Base-by-base conservation (phyloP, 1,284 basidiomycete species). In the Veloporphyrellus conicus region DNA sequence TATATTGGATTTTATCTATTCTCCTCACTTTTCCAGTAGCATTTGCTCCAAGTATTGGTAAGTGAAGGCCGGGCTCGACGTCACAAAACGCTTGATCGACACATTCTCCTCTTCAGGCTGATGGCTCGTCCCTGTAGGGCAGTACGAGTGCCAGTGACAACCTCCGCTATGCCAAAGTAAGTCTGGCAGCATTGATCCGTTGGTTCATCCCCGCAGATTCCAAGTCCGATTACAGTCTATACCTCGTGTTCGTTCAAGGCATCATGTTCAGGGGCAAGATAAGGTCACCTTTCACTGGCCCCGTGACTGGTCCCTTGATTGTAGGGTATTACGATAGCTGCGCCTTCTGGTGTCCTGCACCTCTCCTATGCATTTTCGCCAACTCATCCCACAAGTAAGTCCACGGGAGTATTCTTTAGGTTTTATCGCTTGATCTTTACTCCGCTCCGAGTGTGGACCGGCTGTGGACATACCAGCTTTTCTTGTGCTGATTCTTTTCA, bases 201-300 rank as follows among this genome's bases (percentile, higher is more conserved):
- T 14, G 20, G 40, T 8, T 12, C 41, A 11, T 11, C 6, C 42
- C 44, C 25, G 36, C 19, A 55, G 37, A 44, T 52, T 4, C 54
- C n/a, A n/a, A 87, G 84, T 41, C 88, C 89, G 0, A 90, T 92
- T 87, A 82, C 84, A 3, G 58, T 89, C 1, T 90, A 84, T 58
- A 84, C 84, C 0, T 27, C 12, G 5, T 12, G 32, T 43, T 28
- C 36, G 11, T 8, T 22, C 33, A 6, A 16, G 23, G 5, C 23
- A 20, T 39, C 16, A 19, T 33, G 16, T 39, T 51, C 15, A 52
- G 40, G 15, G 16, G 37, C n/a, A 20, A 42, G 28, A 37, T 27
- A 43, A 67, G 63, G 38, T 76, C 75, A 2, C 84, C 86, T 1
- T 91, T 90, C 62, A 71, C 87, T 22, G 87, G 88, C 1, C 86